These are phyloP conservation scores for Neonothopanus nambi DNA, from an alignment of 1,284 basidiomycete species.

Conservation along the genomic window DNA sequence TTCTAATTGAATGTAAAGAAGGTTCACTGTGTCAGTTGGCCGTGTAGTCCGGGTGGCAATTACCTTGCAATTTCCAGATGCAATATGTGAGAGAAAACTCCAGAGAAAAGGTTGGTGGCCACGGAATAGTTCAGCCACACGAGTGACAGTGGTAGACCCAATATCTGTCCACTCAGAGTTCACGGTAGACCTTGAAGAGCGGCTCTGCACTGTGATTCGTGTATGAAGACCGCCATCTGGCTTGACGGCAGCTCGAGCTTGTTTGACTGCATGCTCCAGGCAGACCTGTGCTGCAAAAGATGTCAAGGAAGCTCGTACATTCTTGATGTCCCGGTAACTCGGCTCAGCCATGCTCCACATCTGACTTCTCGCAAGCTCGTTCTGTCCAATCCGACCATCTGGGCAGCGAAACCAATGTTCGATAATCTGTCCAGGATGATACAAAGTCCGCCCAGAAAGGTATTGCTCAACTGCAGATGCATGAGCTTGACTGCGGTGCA, in stretches of 20 bases:
- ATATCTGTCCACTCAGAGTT: constrained; percentile 22
- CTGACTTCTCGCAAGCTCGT: not conserved
- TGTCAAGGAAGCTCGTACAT: not conserved
- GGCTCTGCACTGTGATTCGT: not conserved
- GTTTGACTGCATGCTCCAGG: not conserved
- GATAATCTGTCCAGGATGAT: constrained; percentile 1
- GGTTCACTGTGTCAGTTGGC: not conserved
- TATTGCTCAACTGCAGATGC: not conserved
- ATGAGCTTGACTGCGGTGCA: not conserved
- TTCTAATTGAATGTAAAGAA: not conserved
- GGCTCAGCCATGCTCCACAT: not conserved
- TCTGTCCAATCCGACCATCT: not conserved
- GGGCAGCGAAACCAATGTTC: not conserved
- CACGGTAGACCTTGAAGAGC: not conserved
- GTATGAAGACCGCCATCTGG: constrained; percentile 23
- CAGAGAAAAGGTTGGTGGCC: constrained; percentile 18
- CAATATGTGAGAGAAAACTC: constrained; percentile 5
- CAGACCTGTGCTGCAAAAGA: constrained; percentile 1
- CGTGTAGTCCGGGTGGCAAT: not conserved
- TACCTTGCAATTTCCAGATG: not conserved
- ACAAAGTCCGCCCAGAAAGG: not conserved
- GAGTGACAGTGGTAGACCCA: constrained; percentile 18
- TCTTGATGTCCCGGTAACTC: not conserved
- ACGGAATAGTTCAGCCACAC: constrained; percentile 10
- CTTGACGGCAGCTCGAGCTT: not conserved